Base-by-base conservation (phyloP, 495 filamentous ascomycete genomes). In the Parachaetomium inaequale region DNA sequence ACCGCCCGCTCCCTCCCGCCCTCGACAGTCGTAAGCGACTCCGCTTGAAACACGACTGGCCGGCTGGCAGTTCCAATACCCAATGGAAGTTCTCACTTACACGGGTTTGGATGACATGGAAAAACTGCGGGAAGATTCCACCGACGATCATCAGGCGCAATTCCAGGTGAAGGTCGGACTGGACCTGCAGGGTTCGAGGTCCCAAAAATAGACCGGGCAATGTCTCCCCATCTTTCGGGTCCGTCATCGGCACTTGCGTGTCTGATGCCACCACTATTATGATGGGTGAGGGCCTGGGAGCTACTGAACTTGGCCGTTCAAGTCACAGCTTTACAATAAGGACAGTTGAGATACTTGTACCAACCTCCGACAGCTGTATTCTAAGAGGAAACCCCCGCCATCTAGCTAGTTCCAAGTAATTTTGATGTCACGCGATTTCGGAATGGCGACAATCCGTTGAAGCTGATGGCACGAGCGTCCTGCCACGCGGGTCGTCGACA, bases 11-110 rank as follows among this genome's bases (percentile, higher is more conserved):
- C 40, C 52, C 26, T 11, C 52, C 52, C 52, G 31, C 34, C 6
- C 21, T 34, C 14, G 50, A 12, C 31, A 34, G 50, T 55, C 52
- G 34, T 55, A 55, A 55, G 52, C 52, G 34, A 40, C 52, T 40
- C 32, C 26, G 52, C 52, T 55, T 55, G 52, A 55, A 55, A 55
- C 52, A 55, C 52, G 52, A 55, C 52, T 38, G 31, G 34, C 19
- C 14, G 32, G 10, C 32, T 23, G 10, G 32, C 19, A 55, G 11
- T 31, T 14, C 28, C n/a, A n/a, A n/a, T n/a, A n/a, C n/a, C n/a
- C 42, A 45, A 21, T 45, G 4, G 15, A 47, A 7, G 15, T n/a
- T 12, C 26, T 15, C 25, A 15, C 47, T 51, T 4, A 45, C 42
- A 19, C 5, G 47, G 15, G 17, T 28, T 8, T 36, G 7, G 50